Conservation (phyloP, 768 basidiomycete genomes). For the Mycena rosella region DNA sequence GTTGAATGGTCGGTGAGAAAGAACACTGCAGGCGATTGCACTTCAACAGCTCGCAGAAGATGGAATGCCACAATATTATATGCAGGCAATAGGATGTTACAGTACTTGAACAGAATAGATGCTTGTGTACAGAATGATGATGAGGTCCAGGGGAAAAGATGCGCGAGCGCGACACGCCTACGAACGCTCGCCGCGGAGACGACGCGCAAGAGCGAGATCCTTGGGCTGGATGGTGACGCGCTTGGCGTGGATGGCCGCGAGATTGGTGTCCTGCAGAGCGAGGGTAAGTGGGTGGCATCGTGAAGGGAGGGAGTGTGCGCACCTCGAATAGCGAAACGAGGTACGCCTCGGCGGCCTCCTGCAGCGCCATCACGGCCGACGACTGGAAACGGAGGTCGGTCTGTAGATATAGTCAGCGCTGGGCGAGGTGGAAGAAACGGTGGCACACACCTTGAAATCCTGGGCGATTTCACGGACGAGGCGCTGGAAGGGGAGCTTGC, state of each 20-base stretch:
- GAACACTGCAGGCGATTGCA: too few species aligned
- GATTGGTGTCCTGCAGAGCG: conserved; percentile 58
- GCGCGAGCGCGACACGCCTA: conserved; percentile 3
- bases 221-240: conserved; percentile 89
- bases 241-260: conserved; percentile 89
- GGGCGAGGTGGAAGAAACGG: neutral
- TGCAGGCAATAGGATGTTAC: too few species aligned
- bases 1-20: too few species aligned
- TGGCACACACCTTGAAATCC: conserved; percentile 64
- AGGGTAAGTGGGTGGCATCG: conserved; percentile 1
- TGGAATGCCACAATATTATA: too few species aligned
- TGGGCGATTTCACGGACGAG: conserved; percentile 72
- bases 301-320: conserved; percentile 47
- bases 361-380: conserved; percentile 82
- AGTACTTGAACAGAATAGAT: too few species aligned
- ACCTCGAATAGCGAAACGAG: conserved; percentile 82
- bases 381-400: conserved; percentile 81
- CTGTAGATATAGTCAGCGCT: conserved; percentile 37
- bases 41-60: too few species aligned
- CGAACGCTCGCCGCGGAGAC: conserved; percentile 72
- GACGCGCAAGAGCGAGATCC: conserved; percentile 84
- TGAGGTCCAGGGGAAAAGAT: neutral
- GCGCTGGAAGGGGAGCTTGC: conserved; percentile 45
- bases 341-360: conserved; percentile 87
- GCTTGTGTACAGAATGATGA: too few species aligned